Evolutionary conservation across 2,329 filamentous ascomycete genomes (phyloP).

Genomic region (Fusarium nygamai): DNA sequence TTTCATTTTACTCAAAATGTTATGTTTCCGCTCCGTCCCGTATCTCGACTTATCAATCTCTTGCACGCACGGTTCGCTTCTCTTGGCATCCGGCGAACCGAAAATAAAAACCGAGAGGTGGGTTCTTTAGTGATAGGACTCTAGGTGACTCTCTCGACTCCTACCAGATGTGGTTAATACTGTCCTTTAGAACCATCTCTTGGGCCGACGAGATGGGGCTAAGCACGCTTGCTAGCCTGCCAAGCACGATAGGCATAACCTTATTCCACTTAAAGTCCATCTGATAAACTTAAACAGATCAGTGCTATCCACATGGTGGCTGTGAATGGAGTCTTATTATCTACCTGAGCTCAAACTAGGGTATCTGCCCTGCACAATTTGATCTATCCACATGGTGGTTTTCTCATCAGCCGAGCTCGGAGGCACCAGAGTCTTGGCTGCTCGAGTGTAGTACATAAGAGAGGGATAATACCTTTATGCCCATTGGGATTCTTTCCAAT

Average conservation of each 20-base stretch:
- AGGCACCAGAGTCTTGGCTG: not conserved
- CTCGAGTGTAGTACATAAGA: not conserved
- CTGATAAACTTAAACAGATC: not conserved
- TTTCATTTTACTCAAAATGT: rapidly evolving
- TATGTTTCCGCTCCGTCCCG: not conserved
- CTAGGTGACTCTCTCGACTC: not conserved
- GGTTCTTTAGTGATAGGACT: not conserved
- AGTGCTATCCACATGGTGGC: not conserved
- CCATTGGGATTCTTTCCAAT: rapidly evolving
- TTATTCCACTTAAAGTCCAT: not conserved
- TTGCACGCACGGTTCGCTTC: not conserved
- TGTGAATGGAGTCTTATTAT: no score
- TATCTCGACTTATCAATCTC: not conserved
- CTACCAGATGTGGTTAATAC: not conserved
- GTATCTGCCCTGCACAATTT: no score
- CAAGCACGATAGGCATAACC: not conserved
- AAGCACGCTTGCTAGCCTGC: not conserved
- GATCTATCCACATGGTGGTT: not conserved
- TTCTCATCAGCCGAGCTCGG: not conserved
- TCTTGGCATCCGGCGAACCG: not conserved
- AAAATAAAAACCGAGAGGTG: not conserved
- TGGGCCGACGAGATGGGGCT: not conserved
- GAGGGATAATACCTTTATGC: not conserved
- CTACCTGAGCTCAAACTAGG: no score
- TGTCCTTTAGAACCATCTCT: not conserved